Conservation (phyloP, 2,329 filamentous ascomycete species). For the Diplodia intermedia region DNA sequence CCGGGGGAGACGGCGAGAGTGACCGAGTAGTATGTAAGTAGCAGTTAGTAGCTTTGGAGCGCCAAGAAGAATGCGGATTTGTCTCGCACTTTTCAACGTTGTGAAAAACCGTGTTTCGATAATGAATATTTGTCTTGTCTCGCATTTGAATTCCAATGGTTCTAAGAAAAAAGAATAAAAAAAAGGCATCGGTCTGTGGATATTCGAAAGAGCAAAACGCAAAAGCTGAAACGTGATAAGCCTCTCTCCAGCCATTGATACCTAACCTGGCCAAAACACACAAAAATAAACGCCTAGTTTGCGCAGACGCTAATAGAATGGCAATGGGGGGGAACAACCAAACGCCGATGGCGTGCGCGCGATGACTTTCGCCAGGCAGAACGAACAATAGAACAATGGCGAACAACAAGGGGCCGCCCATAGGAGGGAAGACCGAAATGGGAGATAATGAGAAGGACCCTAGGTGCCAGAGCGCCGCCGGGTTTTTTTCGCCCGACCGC, state of each 20-base stretch:
- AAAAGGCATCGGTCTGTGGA: slow-evolving; percentile 17
- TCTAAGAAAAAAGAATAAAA: neutral
- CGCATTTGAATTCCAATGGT: neutral
- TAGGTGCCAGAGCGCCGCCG: too few species aligned
- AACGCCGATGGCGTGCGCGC: too few species aligned
- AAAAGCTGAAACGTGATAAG: neutral
- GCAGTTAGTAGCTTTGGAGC: neutral
- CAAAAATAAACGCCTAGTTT: neutral
- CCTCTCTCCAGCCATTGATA: too few species aligned
- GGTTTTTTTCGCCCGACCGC: neutral
- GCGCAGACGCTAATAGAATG: slow-evolving; percentile 7
- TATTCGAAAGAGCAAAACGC: slow-evolving; percentile 11
- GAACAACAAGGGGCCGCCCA: neutral
- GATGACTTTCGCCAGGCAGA: too few species aligned
- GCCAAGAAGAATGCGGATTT: neutral
- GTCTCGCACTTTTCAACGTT: neutral
- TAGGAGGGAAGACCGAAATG: neutral
- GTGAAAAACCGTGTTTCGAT: neutral
- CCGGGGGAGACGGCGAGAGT: slow-evolving; percentile 40
- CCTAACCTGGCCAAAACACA: neutral
- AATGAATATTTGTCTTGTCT: neutral
- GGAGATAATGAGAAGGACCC: neutral
- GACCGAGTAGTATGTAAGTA: slow-evolving; percentile 40
- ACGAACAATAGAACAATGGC: too few species aligned
- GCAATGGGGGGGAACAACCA: too few species aligned